These are phyloP conservation scores for Coniochaeta pulveracea DNA, from an alignment of 2,329 filamentous ascomycete genomes.

Conservation along the genomic window DNA sequence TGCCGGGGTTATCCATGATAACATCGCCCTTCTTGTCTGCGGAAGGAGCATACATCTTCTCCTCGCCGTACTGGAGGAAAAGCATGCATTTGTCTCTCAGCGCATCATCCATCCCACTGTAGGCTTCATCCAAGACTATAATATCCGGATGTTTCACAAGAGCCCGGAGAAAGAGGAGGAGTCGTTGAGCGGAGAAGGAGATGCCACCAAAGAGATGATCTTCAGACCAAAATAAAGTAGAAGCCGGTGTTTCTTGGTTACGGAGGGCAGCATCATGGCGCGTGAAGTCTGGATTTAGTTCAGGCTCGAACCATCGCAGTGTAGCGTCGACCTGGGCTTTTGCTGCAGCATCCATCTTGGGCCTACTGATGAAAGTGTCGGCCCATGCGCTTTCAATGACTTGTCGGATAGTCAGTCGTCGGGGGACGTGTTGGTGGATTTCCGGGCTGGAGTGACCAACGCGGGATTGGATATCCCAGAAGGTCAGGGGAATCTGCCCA, in stretches of 20 bases:
- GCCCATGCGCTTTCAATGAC: constrained; percentile 82
- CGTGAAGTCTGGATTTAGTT: constrained; percentile 50
- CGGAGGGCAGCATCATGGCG: no score
- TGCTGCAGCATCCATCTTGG: constrained; percentile 48
- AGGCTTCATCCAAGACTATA: constrained; percentile 78
- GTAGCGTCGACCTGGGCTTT: constrained; percentile 53
- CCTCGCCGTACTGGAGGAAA: constrained; percentile 61
- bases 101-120: constrained; percentile 71
- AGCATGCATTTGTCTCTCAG: constrained; percentile 79
- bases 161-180: constrained; percentile 74
- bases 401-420: constrained; percentile 58
- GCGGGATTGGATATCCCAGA: constrained; percentile 83
- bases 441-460: constrained; percentile 93
- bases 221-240: constrained; percentile 56
- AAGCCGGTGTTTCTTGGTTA: no score
- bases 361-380: constrained; percentile 68
- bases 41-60: constrained; percentile 24
- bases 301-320: constrained; percentile 65
- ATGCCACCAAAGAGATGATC: constrained; percentile 59
- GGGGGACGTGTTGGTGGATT: constrained; percentile 86
- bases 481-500: constrained; percentile 59
- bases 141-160: constrained; percentile 73
- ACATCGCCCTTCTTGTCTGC: constrained; percentile 8
- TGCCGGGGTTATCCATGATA: constrained; percentile 35
- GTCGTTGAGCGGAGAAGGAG: constrained; percentile 71